Evolutionary conservation across 2,329 filamentous ascomycete species (phyloP).

Genomic region (Emericellopsis atlantica): DNA sequence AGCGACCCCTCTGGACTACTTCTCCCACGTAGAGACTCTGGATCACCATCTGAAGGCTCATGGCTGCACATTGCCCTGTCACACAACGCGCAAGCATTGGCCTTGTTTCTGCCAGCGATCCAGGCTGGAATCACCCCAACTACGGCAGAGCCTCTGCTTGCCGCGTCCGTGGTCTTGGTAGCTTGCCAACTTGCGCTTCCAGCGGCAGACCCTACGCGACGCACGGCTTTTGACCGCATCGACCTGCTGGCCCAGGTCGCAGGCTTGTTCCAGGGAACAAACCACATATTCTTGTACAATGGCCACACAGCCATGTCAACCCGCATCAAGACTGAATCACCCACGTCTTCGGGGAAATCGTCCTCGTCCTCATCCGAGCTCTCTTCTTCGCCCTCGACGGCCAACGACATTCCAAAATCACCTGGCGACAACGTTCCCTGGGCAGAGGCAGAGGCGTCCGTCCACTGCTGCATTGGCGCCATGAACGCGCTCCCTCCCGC

Average conservation of each 20-base stretch:
- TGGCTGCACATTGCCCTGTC: constrained; percentile 2
- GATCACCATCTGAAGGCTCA: neutral
- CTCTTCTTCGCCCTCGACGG: neutral
- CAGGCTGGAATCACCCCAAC: neutral
- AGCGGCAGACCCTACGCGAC: constrained; percentile 2
- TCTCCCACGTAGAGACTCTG: neutral
- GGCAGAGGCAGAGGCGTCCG: constrained; percentile 1
- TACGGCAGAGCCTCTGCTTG: constrained; percentile 1
- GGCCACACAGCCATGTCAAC: neutral
- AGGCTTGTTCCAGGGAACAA: constrained; percentile 3
- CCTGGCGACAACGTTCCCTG: constrained; percentile 1
- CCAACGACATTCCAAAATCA: neutral
- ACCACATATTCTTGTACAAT: neutral
- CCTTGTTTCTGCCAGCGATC: constrained; percentile 1
- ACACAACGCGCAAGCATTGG: constrained; percentile 4
- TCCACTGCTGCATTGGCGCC: neutral
- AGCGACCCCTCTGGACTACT: too few species aligned
- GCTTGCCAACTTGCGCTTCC: constrained; percentile 5
- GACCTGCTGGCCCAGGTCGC: constrained; percentile 4
- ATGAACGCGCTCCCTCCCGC: neutral
- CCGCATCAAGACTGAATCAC: neutral
- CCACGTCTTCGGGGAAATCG: neutral
- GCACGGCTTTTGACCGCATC: constrained; percentile 3
- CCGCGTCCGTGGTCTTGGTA: constrained; percentile 2
- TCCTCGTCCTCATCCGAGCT: neutral